Base-by-base conservation (phyloP, 2,329 filamentous ascomycete species). In the Calonectria crousiana region DNA sequence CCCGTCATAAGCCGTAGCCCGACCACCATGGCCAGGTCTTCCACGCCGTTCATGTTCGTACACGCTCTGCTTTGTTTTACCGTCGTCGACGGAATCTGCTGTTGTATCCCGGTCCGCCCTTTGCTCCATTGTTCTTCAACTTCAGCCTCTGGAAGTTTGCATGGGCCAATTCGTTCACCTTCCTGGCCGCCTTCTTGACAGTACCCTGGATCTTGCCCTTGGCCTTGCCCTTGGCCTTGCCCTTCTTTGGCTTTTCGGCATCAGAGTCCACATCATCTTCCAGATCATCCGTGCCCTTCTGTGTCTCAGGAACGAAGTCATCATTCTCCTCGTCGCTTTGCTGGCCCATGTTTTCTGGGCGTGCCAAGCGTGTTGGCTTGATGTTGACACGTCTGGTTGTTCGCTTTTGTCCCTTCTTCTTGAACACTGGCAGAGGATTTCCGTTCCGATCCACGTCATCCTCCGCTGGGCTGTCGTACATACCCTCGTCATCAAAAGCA, bases 381-480 rank as follows among this genome's bases (percentile, higher is more conserved):
- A 93, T 94, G 74, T 92, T 95, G 70, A 90, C 88, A 62, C 89
- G 87, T 75, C 92, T 88, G 4, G 95, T 96, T 70, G 94, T 95
- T 74, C 95, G 89, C 87, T 97, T 97, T 82, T 94, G 90, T 0
- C 94, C 94, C 86, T 94, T 95, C 89, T 97, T 97, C 88, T 96
- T 96, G 87, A 90, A 96, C 1, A 91, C 84, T 69, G 89, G 90
- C 47, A 92, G 82, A 3, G 92, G 92, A 75, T 90, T 87, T 2
- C 92, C 92, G 78, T 91, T 85, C n/a, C 86, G 87, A 67, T 87
- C 90, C 16, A 89, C 28, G 4, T 82, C 66, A 34, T 90, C 89
- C n/a, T 90, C 89, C 4, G 85, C 86, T 1, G 85, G 84, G 75
- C 89, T 90, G 81, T 93, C 92, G 79, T 91, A 90, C 73, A 87